Evolutionary conservation across 495 filamentous ascomycete species (phyloP).

Genomic region (Talaromyces liani): DNA sequence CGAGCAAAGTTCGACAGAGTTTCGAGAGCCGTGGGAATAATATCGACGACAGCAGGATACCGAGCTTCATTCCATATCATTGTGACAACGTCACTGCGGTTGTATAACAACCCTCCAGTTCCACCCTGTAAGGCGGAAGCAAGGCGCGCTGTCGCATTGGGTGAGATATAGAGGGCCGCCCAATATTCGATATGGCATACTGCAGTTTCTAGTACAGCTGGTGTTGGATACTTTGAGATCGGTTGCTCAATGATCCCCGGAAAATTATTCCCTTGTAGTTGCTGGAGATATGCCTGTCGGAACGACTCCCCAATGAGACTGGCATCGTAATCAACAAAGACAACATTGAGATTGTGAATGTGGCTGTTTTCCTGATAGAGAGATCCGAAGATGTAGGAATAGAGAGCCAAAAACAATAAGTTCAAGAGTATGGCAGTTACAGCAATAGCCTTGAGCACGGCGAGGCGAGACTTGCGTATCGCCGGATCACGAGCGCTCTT

Average conservation of each 20-base stretch:
- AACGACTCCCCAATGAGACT: constrained; percentile 36
- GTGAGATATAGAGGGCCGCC: constrained; percentile 34
- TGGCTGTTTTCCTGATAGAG: constrained; percentile 31
- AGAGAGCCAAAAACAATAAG: constrained; percentile 35
- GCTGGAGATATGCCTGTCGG: constrained; percentile 27
- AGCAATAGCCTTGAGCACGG: background rate
- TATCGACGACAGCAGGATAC: constrained; percentile 37
- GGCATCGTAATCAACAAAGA: constrained; percentile 42
- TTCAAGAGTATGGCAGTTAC: background rate
- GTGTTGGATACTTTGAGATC: constrained; percentile 17
- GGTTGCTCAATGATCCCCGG: constrained; percentile 30
- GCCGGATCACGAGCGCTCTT: background rate
- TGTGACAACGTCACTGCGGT: constrained; percentile 28
- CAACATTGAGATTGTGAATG: constrained; percentile 34
- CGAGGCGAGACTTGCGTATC: background rate
- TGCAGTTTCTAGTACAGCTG: constrained; percentile 16
- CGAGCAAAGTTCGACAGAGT: constrained; percentile 27
- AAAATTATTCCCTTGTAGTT: constrained; percentile 28
- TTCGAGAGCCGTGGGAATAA: constrained; percentile 20
- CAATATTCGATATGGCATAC: constrained; percentile 41
- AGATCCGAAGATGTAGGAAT: constrained; percentile 40
- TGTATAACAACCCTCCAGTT: constrained; percentile 18
- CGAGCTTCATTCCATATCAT: constrained; percentile 47
- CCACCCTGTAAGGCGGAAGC: constrained; percentile 26
- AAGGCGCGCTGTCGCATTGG: constrained; percentile 30